These are phyloP conservation scores for Metschnikowia picachoensis DNA, from an alignment of 805 yeast species.

Conservation along the genomic window DNA sequence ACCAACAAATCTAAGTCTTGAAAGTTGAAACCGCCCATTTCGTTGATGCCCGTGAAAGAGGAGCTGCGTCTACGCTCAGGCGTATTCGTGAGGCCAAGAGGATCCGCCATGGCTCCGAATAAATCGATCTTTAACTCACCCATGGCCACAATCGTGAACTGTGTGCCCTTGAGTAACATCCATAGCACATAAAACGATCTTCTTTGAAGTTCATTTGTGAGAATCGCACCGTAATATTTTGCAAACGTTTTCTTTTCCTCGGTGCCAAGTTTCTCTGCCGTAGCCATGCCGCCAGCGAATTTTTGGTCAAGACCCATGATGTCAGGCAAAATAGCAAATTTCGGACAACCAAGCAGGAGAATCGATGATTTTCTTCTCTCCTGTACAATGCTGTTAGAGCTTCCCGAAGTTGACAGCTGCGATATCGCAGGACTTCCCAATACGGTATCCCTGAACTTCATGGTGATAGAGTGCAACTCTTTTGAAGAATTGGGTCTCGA, in stretches of 20 bases:
- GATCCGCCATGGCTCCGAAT: slow-evolving; percentile 17
- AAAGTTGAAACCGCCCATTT: slow-evolving; percentile 39
- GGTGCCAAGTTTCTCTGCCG: slow-evolving; percentile 11
- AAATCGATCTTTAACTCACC: slow-evolving; percentile 34
- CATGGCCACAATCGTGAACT: slow-evolving; percentile 27
- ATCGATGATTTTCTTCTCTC: slow-evolving; percentile 26
- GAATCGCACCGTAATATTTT: slow-evolving; percentile 34
- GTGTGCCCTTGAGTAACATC: slow-evolving; percentile 20
- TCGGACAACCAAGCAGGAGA: slow-evolving; percentile 23
- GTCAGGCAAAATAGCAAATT: slow-evolving; percentile 32
- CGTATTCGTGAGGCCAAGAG: slow-evolving; percentile 14
- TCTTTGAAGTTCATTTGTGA: slow-evolving; percentile 37
- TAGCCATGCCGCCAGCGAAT: slow-evolving; percentile 2
- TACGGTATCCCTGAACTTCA: slow-evolving; percentile 4
- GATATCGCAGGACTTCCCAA: background rate
- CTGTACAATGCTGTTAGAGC: background rate
- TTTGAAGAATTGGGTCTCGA: slow-evolving; percentile 19
- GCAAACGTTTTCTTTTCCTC: slow-evolving; percentile 13
- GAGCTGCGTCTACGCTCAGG: slow-evolving; percentile 28
- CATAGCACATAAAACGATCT: slow-evolving; percentile 34
- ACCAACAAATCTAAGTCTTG: slow-evolving; percentile 37
- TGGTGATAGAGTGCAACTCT: slow-evolving; percentile 22
- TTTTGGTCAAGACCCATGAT: background rate
- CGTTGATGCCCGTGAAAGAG: slow-evolving; percentile 37
- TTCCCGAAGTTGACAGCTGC: background rate